Evolutionary conservation across 768 basidiomycete genomes (phyloP).

Genomic region (Xerocomus brunneocitrinus): DNA sequence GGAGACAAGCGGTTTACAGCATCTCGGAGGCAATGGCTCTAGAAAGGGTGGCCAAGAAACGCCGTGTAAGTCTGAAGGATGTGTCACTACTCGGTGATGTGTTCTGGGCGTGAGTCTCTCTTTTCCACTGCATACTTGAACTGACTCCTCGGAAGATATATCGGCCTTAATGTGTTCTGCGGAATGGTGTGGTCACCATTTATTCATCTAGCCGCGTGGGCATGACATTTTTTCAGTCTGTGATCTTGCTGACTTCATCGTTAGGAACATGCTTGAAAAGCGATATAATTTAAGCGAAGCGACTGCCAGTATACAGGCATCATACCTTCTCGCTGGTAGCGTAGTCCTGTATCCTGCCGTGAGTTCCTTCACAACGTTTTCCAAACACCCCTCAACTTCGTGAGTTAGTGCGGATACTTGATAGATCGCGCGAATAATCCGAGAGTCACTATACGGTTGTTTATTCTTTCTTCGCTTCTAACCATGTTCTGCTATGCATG

Average conservation of each 20-base stretch:
- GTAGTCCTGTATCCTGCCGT: conserved; percentile 68
- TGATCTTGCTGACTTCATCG: conserved; percentile 1
- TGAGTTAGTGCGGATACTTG: conserved; percentile 54
- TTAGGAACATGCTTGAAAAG: conserved; percentile 67
- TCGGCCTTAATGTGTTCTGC: conserved; percentile 70
- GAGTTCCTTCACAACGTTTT: conserved; percentile 19
- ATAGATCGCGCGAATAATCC: conserved; percentile 56
- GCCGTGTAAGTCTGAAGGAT: conserved; percentile 54
- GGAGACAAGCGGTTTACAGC: conserved; percentile 38
- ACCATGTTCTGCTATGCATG: conserved; percentile 62
- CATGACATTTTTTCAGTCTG: not conserved
- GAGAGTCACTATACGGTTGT: conserved; percentile 55
- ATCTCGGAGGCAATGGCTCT: conserved; percentile 59
- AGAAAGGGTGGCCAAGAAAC: conserved; percentile 62
- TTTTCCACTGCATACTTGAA: not conserved
- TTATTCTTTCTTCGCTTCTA: conserved; percentile 53
- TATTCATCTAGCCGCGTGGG: conserved; percentile 70
- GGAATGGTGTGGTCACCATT: conserved; percentile 78
- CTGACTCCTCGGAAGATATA: conserved; percentile 45
- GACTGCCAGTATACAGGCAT: conserved; percentile 59
- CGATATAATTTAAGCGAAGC: conserved; percentile 59
- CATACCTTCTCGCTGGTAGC: conserved; percentile 67
- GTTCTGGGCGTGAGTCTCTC: conserved; percentile 63
- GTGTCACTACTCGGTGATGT: conserved; percentile 67
- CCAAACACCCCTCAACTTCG: not conserved